Evolutionary conservation across 2,329 filamentous ascomycete genomes (phyloP).

Genomic region (Lasiodiplodia gonubiensis): DNA sequence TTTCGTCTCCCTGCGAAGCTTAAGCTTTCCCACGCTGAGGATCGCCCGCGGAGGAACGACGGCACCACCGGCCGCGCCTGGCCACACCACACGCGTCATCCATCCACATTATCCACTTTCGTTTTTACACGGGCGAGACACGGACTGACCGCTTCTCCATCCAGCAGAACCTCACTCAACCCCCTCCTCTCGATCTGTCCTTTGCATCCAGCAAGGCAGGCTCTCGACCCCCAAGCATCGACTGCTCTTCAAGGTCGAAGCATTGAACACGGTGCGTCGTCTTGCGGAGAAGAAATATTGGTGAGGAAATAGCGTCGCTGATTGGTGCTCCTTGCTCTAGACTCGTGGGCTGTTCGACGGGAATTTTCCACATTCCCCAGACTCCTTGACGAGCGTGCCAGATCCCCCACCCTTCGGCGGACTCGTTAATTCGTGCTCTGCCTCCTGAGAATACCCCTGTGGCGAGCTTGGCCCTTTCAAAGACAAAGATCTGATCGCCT

Average conservation of each 20-base stretch:
- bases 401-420: slow-evolving; percentile 46
- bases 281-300: not conserved
- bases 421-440: slow-evolving; percentile 63
- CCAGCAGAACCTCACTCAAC: slow-evolving; percentile 21
- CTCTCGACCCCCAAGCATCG: slow-evolving; percentile 25
- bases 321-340: slow-evolving; percentile 38
- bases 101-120: slow-evolving; percentile 24
- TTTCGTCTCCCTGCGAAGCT: slow-evolving; percentile 8
- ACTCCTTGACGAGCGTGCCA: slow-evolving; percentile 47
- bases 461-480: slow-evolving; percentile 41
- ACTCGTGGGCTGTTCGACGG: slow-evolving; percentile 39
- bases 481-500: slow-evolving; percentile 41
- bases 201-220: slow-evolving; percentile 27
- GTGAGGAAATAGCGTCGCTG: slow-evolving; percentile 30
- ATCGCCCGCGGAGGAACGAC: slow-evolving; percentile 20
- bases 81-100: slow-evolving; percentile 26
- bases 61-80: slow-evolving; percentile 6
- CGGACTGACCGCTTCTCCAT: slow-evolving; percentile 16
- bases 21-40: slow-evolving; percentile 25
- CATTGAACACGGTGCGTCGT: slow-evolving; percentile 17
- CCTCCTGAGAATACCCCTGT: slow-evolving; percentile 44
- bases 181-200: slow-evolving; percentile 16
- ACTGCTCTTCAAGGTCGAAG: slow-evolving; percentile 27
- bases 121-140: slow-evolving; percentile 9
- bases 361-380: slow-evolving; percentile 52